phyloP scores from a whole-genome alignment of 805 yeast species.

The Candida palmyrensis region DNA sequence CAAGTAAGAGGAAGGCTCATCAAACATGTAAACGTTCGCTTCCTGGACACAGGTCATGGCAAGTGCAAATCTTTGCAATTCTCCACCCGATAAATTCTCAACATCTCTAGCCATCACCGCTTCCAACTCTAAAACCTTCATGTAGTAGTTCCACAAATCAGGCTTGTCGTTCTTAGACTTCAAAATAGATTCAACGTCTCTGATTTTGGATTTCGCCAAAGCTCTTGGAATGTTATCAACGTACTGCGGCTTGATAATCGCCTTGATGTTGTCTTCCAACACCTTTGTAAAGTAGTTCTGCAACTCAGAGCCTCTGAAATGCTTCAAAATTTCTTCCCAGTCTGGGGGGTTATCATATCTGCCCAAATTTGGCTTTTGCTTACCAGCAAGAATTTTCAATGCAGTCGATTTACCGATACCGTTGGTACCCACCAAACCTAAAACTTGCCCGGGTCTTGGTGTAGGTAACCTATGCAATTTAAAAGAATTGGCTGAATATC shows the following conservation, averaged over 20 bases:
- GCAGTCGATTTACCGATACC: constrained; percentile 99
- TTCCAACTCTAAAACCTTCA: constrained; percentile 68
- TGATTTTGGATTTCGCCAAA: constrained; percentile 77
- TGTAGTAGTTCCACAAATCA: constrained; percentile 58
- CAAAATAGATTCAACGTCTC: constrained; percentile 80
- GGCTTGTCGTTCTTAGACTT: constrained; percentile 72
- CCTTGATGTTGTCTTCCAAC: constrained; percentile 88
- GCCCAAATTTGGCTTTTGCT: constrained; percentile 95
- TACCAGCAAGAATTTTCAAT: constrained; percentile 92
- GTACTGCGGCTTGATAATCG: constrained; percentile 98
- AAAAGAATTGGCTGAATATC: constrained; percentile 97
- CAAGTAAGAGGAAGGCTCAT: constrained; percentile 96
- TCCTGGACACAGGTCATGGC: constrained; percentile 95
- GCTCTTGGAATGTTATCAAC: constrained; percentile 98
- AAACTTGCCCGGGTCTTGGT: constrained; percentile 98
- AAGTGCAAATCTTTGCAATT: constrained; percentile 95
- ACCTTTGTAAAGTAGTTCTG: constrained; percentile 94
- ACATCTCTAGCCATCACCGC: constrained; percentile 84
- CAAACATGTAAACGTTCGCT: constrained; percentile 98
- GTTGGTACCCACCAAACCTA: constrained; percentile 96
- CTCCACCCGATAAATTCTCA: constrained; percentile 92
- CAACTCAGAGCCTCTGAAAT: constrained; percentile 95
- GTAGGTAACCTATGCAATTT: constrained; percentile 95
- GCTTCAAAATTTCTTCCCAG: constrained; percentile 88
- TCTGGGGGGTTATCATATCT: constrained; percentile 93